Conservation (phyloP, 192 early-diverging fungal genomes). For the Ambispora gerdemannii region DNA sequence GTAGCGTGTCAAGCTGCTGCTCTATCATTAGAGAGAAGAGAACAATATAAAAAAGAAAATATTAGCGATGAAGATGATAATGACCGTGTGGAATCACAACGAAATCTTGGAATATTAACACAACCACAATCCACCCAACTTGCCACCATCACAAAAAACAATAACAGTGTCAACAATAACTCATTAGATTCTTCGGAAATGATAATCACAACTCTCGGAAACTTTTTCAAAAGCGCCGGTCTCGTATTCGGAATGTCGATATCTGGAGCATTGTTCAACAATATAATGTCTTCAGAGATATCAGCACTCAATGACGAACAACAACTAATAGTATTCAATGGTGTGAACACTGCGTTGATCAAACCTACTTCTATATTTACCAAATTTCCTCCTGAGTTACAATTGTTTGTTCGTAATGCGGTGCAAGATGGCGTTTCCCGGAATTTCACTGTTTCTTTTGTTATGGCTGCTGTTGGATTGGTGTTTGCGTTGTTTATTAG, state of each 20-base stretch:
- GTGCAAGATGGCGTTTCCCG: neutral
- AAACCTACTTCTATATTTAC: neutral
- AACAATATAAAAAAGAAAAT: neutral
- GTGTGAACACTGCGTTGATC: neutral
- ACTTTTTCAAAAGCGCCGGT: slow-evolving; percentile 21
- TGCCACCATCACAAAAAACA: neutral
- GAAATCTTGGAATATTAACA: too few relatives aligned
- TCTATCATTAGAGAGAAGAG: neutral
- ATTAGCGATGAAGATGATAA: too few relatives aligned
- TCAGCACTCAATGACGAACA: neutral
- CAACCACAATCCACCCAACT: neutral
- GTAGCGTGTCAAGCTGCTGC: neutral
- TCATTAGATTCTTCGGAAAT: neutral
- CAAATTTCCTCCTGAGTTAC: neutral
- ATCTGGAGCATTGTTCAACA: slow-evolving; percentile 24
- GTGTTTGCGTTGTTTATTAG: slow-evolving; percentile 15
- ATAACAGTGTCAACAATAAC: neutral
- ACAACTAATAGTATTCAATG: neutral
- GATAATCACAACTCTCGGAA: neutral
- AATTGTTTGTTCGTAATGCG: neutral
- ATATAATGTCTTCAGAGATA: neutral
- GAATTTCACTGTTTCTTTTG: slow-evolving; percentile 3
- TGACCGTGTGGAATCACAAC: neutral
- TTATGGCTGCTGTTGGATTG: slow-evolving; percentile 4
- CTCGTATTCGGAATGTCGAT: slow-evolving; percentile 10